phyloP scores from a whole-genome alignment of 2,329 filamentous ascomycete species.

The Xylariales sp. region DNA sequence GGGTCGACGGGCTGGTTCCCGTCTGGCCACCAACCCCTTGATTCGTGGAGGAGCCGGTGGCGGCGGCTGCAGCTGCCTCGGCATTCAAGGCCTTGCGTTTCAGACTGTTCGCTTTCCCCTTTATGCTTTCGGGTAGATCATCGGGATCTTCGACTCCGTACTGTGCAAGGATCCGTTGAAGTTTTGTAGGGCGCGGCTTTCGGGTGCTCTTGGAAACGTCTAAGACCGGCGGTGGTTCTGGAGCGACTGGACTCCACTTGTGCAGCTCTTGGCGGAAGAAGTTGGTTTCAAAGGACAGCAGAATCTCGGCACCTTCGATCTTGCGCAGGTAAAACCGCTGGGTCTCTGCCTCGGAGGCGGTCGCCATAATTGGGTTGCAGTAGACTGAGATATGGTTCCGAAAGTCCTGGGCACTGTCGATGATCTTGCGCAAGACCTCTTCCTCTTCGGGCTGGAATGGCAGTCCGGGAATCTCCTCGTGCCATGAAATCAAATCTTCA shows the following conservation, averaged over 20 bases:
- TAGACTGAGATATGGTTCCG: constrained; percentile 75
- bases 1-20: constrained; percentile 27
- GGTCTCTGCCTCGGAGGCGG: constrained; percentile 79
- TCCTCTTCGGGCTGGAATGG: constrained; percentile 98
- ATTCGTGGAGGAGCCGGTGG: constrained; percentile 13
- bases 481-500: constrained; percentile 80
- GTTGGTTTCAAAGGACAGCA: constrained; percentile 91
- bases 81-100: constrained; percentile 67
- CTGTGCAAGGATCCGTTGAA: constrained; percentile 89
- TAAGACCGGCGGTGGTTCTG: constrained; percentile 77
- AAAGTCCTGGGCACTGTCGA: constrained; percentile 80
- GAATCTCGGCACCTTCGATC: constrained; percentile 92
- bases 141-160: constrained; percentile 88
- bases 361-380: constrained; percentile 77
- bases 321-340: constrained; percentile 95
- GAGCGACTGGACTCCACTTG: constrained; percentile 88
- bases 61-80: constrained; percentile 40
- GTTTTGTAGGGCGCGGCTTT: constrained; percentile 92
- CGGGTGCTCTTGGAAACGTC: constrained; percentile 87
- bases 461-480: constrained; percentile 72
- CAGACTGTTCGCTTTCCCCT: constrained; percentile 69
- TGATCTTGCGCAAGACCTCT: constrained; percentile 77
- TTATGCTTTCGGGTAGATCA: constrained; percentile 77
- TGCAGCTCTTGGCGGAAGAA: constrained; percentile 95
- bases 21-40: constrained; percentile 17